These are phyloP conservation scores for Scheffersomyces titani DNA, from an alignment of 1,139 yeast genomes.

Conservation along the genomic window DNA sequence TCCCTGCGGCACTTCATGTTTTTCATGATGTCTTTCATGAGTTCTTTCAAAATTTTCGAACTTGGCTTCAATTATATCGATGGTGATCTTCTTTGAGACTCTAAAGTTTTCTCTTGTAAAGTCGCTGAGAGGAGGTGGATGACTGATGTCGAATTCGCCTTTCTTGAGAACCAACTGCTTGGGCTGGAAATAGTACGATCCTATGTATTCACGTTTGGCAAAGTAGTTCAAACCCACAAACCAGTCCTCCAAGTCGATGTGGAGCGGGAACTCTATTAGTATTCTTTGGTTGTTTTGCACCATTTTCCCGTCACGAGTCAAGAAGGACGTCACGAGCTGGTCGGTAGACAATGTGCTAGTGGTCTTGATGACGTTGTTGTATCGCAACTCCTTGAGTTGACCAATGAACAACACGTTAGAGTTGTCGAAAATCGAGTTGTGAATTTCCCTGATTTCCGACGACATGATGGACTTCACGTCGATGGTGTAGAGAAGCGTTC, in stretches of 20 bases:
- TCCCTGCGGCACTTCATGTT: constrained; percentile 15
- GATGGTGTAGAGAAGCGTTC: constrained; percentile 62
- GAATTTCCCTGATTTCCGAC: constrained; percentile 70
- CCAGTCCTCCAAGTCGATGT: constrained; percentile 84
- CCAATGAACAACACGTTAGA: constrained; percentile 63
- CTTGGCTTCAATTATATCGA: constrained; percentile 71
- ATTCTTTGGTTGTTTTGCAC: constrained; percentile 42
- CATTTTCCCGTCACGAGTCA: constrained; percentile 35
- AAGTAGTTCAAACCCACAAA: constrained; percentile 70
- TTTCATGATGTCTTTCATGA: constrained; percentile 3
- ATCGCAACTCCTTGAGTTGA: constrained; percentile 52
- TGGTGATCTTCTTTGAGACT: constrained; percentile 52
- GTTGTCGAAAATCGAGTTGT: constrained; percentile 65
- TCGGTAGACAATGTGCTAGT: constrained; percentile 25
- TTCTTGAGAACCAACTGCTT: not conserved
- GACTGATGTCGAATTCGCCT: not conserved
- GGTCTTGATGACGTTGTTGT: constrained; percentile 40
- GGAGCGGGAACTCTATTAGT: constrained; percentile 64
- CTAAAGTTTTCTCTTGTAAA: constrained; percentile 47
- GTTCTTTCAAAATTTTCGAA: constrained; percentile 30
- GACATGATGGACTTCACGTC: constrained; percentile 57
- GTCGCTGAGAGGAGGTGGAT: constrained; percentile 15
- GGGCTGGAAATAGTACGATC: constrained; percentile 20
- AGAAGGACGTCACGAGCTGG: constrained; percentile 22
- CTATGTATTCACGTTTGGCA: constrained; percentile 61